phyloP scores from a whole-genome alignment of 345 rosid species.

The Jatropha curcas region DNA sequence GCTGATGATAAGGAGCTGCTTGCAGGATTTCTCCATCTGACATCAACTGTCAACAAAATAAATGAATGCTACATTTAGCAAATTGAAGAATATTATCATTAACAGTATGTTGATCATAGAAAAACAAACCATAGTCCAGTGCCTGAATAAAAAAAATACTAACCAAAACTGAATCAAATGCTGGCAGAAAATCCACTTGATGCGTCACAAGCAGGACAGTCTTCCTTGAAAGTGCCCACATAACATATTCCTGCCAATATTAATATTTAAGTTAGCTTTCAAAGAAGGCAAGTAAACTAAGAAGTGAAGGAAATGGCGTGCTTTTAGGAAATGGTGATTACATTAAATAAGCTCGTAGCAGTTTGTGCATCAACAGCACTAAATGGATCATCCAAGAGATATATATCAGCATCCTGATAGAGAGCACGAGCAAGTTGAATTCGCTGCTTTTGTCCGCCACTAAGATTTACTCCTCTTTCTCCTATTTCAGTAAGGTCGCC shows the following conservation, averaged over 20 bases:
- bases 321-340: conserved; percentile 26
- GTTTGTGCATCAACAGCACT: conserved; percentile 98
- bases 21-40: conserved; percentile 77
- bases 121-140: not conserved
- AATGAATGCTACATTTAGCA: not conserved
- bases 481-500: conserved; percentile 97
- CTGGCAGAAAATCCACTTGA: conserved; percentile 97
- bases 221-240: conserved; percentile 72
- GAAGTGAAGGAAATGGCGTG: not conserved
- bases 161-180: conserved; percentile 85
- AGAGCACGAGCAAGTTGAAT: conserved; percentile 98
- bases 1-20: conserved; percentile 73
- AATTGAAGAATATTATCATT: not conserved
- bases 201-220: conserved; percentile 87
- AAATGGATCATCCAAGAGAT: conserved; percentile 92
- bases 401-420: conserved; percentile 87
- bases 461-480: conserved; percentile 95
- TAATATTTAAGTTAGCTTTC: conserved; percentile 30
- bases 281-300: not conserved
- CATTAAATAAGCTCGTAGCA: conserved; percentile 85
- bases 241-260: conserved; percentile 69
- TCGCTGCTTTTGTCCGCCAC: conserved; percentile 97
- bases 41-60: conserved; percentile 60
- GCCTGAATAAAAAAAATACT: conserved; percentile 20
- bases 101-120: not conserved